phyloP scores from a whole-genome alignment of 1,284 basidiomycete genomes.

The Trichosporon asahii region DNA sequence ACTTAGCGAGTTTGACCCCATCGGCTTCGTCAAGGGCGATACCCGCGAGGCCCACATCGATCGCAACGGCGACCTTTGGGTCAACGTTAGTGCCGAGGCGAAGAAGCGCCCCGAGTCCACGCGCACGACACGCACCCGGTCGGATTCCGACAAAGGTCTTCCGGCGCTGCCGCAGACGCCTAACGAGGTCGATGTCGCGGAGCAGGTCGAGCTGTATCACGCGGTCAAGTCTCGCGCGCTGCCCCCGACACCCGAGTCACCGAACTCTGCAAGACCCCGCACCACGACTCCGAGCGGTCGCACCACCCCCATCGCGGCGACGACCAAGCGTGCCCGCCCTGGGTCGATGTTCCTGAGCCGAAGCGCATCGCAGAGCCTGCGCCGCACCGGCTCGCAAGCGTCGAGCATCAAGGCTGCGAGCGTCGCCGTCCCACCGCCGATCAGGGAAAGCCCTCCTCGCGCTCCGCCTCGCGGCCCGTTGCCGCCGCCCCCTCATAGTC shows the following conservation, averaged over 20 bases:
- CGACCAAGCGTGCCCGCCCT: background rate
- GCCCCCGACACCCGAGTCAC: background rate
- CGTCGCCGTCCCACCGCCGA: background rate
- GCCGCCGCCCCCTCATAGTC: background rate
- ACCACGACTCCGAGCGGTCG: background rate
- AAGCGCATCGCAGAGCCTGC: background rate
- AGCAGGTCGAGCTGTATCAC: conserved; percentile 2
- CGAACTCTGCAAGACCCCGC: background rate
- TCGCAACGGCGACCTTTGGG: background rate
- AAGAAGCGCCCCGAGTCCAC: conserved; percentile 1
- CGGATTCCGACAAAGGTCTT: background rate
- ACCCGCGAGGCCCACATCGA: background rate
- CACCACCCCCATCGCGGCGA: background rate
- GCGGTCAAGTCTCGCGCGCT: background rate
- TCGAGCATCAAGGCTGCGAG: background rate
- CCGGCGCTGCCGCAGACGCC: background rate
- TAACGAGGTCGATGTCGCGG: background rate
- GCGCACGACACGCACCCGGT: background rate
- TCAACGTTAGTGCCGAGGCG: background rate
- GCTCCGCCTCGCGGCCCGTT: background rate
- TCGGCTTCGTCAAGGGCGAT: background rate
- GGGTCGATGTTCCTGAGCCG: background rate
- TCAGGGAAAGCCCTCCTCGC: background rate
- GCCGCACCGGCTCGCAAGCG: background rate
- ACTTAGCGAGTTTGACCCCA: background rate